phyloP scores from a whole-genome alignment of 345 rosid species.

The Litchi chinensis region DNA sequence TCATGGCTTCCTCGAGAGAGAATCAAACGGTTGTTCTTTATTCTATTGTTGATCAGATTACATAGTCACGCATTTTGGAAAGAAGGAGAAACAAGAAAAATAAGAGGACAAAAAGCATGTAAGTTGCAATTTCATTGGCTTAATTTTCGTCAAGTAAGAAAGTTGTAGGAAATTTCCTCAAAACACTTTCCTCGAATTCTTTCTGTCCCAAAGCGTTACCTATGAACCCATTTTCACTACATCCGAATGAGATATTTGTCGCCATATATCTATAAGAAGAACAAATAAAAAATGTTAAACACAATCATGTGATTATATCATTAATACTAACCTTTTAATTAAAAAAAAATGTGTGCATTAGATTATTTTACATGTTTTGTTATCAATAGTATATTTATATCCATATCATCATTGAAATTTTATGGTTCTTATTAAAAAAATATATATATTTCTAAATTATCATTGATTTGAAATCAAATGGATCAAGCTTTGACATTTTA shows the following conservation, averaged over 20 bases:
- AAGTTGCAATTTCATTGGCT: background rate
- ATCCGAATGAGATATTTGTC: background rate
- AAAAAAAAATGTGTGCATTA: background rate
- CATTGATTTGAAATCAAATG: background rate
- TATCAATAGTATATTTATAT: no score
- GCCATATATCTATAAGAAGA: background rate
- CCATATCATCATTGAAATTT: no score
- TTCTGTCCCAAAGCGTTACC: background rate
- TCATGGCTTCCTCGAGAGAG: conserved; percentile 25
- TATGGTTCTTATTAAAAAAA: no score
- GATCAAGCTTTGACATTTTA: no score
- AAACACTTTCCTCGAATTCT: background rate
- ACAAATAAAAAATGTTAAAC: background rate
- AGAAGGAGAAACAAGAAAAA: background rate
- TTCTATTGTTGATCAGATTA: background rate
- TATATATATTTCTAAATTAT: no score
- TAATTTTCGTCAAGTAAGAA: background rate
- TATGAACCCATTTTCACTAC: background rate
- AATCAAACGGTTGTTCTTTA: conserved; percentile 10
- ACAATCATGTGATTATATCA: no score
- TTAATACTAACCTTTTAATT: no score
- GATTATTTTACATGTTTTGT: background rate
- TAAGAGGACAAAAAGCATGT: background rate
- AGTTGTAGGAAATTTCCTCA: conserved; percentile 19
- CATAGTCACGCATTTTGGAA: background rate